Percentiles rank a stretch among this genome's conserved stretches.
Evolutionary conservation across 1,139 yeast genomes (phyloP).

Genomic region (Yueomyces sp.): DNA sequence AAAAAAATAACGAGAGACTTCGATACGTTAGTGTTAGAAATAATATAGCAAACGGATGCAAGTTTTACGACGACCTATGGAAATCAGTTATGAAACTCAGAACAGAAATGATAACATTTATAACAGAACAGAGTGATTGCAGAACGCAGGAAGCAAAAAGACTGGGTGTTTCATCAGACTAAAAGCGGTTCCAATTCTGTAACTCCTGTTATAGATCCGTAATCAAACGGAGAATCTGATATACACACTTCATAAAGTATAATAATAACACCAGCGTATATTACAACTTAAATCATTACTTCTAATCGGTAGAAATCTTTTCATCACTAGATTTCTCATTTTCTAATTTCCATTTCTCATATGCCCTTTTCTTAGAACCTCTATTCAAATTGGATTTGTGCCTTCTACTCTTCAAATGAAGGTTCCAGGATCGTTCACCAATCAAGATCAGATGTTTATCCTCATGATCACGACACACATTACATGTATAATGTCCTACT

Average conservation of each 20-base stretch:
- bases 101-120: constrained; percentile 3
- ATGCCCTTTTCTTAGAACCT: constrained; percentile 31
- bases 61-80: constrained; percentile 37
- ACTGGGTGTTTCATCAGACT: too few relatives aligned
- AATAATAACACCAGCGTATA: constrained; percentile 26
- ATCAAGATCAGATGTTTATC: constrained; percentile 52
- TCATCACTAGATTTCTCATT: constrained; percentile 3
- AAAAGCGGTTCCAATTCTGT: too few relatives aligned
- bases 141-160: neutral
- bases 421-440: constrained; percentile 60
- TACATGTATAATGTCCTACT: constrained; percentile 56
- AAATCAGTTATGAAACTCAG: constrained; percentile 24
- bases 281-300: neutral
- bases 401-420: constrained; percentile 54
- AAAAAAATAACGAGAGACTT: constrained; percentile 11
- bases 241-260: too few relatives aligned
- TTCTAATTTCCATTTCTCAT: constrained; percentile 29
- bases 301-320: neutral
- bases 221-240: too few relatives aligned
- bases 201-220: too few relatives aligned
- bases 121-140: neutral
- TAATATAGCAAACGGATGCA: constrained; percentile 56
- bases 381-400: constrained; percentile 37
- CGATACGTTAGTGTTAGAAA: constrained; percentile 27
- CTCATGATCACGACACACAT: constrained; percentile 45